Conservation (phyloP, 768 basidiomycete genomes). For the Leccinum incarnatum region DNA sequence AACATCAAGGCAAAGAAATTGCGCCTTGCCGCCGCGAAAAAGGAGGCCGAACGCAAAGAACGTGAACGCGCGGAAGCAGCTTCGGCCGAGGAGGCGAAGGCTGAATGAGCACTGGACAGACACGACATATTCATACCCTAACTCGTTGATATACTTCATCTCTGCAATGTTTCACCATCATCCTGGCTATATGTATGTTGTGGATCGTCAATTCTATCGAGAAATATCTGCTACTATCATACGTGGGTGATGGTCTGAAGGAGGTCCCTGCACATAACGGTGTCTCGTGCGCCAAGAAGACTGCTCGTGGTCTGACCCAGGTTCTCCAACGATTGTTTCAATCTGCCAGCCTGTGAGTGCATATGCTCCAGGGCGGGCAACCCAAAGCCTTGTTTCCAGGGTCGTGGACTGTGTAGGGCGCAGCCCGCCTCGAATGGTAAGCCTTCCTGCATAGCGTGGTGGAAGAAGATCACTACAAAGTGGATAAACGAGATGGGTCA, state of each 20-base stretch:
- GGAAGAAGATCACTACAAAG: slow-evolving; percentile 41
- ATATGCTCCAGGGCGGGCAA: slow-evolving; percentile 62
- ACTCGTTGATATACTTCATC: background rate
- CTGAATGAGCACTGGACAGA: slow-evolving; percentile 14
- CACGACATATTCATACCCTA: slow-evolving; percentile 14
- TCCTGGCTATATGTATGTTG: slow-evolving; percentile 8
- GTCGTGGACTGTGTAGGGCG: slow-evolving; percentile 44
- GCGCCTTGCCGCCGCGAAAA: slow-evolving; percentile 51
- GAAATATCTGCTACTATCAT: slow-evolving; percentile 33
- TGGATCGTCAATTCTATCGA: slow-evolving; percentile 10
- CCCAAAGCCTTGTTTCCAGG: slow-evolving; percentile 55
- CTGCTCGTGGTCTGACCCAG: slow-evolving; percentile 6
- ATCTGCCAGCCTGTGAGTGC: slow-evolving; percentile 65
- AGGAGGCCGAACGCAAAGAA: slow-evolving; percentile 42
- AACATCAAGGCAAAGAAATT: slow-evolving; percentile 70
- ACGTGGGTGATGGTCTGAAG: slow-evolving; percentile 25
- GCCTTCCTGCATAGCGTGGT: slow-evolving; percentile 62
- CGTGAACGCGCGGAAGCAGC: slow-evolving; percentile 27
- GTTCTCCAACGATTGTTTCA: slow-evolving; percentile 60
- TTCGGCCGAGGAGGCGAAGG: slow-evolving; percentile 8
- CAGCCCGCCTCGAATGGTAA: slow-evolving; percentile 61
- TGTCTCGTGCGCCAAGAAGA: slow-evolving; percentile 36
- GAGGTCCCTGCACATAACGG: slow-evolving; percentile 40
- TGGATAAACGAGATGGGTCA: slow-evolving; percentile 7
- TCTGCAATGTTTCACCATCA: background rate